A percentile compares a stretch with the other conserved stretches of the same genome.
Conservation (phyloP, 140 eudicot genomes). For the Eryngium alpinum region DNA sequence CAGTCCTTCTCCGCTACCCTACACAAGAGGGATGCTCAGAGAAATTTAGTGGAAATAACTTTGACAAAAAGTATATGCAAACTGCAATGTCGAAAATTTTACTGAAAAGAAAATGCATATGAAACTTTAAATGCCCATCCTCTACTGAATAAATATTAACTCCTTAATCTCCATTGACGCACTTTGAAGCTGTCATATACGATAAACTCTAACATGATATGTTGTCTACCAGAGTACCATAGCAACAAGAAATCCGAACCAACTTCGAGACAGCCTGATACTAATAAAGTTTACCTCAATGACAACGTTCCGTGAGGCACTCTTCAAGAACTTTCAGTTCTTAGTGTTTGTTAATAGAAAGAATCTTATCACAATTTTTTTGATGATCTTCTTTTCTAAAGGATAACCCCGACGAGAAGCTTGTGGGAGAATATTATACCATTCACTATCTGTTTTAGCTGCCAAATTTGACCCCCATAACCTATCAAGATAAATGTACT, state of each 20-base stretch:
- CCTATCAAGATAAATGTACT: background rate
- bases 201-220: no score
- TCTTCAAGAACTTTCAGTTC: background rate
- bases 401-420: background rate
- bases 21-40: conserved; percentile 16
- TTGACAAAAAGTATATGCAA: background rate
- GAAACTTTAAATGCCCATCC: background rate
- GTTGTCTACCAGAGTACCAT: no score
- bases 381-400: background rate
- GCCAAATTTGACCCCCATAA: background rate
- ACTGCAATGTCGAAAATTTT: background rate
- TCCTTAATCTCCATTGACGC: background rate
- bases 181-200: background rate
- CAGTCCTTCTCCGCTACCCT: conserved; percentile 96
- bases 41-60: background rate
- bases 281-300: background rate
- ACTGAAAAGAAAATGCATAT: background rate
- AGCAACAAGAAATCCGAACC: background rate
- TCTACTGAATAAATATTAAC: no score
- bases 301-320: background rate
- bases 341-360: background rate
- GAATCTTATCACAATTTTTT: background rate
- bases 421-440: no score
- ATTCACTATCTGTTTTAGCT: background rate
- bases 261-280: background rate